Evolutionary conservation across 352 stramenopile species (phyloP), one percentile per base, ranked within the genome.

Genomic region (Phytophthora palmivora): DNA sequence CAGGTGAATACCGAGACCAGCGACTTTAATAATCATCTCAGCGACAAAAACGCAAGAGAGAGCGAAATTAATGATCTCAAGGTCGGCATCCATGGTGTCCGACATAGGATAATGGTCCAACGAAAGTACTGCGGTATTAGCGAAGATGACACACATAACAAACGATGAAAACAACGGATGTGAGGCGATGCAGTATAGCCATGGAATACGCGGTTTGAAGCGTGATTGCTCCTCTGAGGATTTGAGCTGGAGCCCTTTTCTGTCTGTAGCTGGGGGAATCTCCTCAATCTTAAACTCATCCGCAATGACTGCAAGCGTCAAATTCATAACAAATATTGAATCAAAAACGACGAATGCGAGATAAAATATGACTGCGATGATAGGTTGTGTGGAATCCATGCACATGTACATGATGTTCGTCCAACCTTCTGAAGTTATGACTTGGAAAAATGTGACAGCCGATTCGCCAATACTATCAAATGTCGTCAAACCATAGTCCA

Each of bases 361-460:
- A 55, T 97, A 98, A 61, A 96, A 97, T 1, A 97, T 37, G 4
- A 72, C 70, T 6, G 58, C 87, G 6, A 95, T 49, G 18, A 84
- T 12, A 42, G 92, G 63, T 41, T 77, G 58, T 15, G 76, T 77
- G 11, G 76, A 68, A 34, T 86, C 63, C 74, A 87, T 76, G 22
- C 89, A 76, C 73, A 92, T 87, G 65, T 97, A 95, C 86, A 98
- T 98, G 58, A 98, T 89, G 15, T 75, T 70, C 0, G 82, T 95
- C 96, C 96, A 98, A 1, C 95, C 96, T 76, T 98, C 95, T 18
- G 95, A 68, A 6, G 94, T 98, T 19, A 98, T 89, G 0, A 85
- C 66, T 68, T 98, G 92, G 60, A 98, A 97, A 33, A 98, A 96
- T 0, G 91, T 96, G 18, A 98, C 71, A 38, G 97, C 96, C 4